Evolutionary conservation across 1,139 yeast species (phyloP).

Genomic region (Meyerozyma athensensis): DNA sequence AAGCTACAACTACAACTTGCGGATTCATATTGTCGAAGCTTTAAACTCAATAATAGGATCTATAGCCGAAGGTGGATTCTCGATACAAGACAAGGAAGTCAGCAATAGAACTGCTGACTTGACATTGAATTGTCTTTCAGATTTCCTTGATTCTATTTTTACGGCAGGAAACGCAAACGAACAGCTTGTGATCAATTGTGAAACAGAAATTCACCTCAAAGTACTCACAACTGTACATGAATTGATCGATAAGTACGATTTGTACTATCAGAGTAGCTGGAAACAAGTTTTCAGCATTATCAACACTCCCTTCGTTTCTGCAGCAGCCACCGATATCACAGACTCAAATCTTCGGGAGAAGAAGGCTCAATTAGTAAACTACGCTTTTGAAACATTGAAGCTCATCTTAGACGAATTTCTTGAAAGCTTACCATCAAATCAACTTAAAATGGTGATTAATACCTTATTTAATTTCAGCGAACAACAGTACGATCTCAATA

Average conservation of each 20-base stretch:
- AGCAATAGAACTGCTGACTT: slow-evolving; percentile 28
- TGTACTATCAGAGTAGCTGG: slow-evolving; percentile 61
- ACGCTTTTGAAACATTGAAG: slow-evolving; percentile 76
- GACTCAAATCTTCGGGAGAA: slow-evolving; percentile 37
- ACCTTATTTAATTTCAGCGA: slow-evolving; percentile 66
- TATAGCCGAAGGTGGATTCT: slow-evolving; percentile 46
- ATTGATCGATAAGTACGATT: slow-evolving; percentile 67
- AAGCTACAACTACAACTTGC: slow-evolving; percentile 34
- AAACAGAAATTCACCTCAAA: slow-evolving; percentile 62
- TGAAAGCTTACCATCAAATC: slow-evolving; percentile 58
- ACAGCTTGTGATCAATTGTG: slow-evolving; percentile 44
- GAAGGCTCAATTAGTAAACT: slow-evolving; percentile 45
- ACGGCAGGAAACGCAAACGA: slow-evolving; percentile 38
- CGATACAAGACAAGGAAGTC: slow-evolving; percentile 13
- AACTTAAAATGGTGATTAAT: slow-evolving; percentile 61
- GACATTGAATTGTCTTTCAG: slow-evolving; percentile 33
- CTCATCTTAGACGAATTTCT: slow-evolving; percentile 81
- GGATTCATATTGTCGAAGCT: slow-evolving; percentile 44
- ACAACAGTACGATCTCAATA: slow-evolving; percentile 71
- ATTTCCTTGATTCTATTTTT: slow-evolving; percentile 29
- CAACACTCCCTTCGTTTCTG: slow-evolving; percentile 56
- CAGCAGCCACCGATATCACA: slow-evolving; percentile 16
- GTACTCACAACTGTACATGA: slow-evolving; percentile 60
- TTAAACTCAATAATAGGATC: slow-evolving; percentile 47
- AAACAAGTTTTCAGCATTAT: slow-evolving; percentile 62